Conservation (phyloP, 768 basidiomycete genomes). For the Pulveroboletus sp. region DNA sequence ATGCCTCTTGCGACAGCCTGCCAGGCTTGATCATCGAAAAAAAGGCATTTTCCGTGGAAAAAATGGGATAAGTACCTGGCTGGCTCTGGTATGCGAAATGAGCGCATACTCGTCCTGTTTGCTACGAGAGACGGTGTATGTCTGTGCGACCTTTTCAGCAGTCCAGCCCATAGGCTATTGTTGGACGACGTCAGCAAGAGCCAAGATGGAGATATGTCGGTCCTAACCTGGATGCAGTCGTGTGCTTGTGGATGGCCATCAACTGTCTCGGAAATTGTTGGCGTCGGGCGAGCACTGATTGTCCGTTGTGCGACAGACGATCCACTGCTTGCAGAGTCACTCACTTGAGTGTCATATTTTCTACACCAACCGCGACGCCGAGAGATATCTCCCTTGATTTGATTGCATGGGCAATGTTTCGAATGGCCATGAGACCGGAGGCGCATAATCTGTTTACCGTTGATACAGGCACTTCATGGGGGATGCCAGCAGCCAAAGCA, state of each 20-base stretch:
- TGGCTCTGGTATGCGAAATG: conserved; percentile 82
- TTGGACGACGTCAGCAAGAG: neutral
- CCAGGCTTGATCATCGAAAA: neutral
- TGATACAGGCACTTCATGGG: conserved; percentile 80
- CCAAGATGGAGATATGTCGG: neutral
- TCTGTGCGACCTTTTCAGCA: conserved; percentile 83
- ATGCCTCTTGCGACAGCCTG: conserved; percentile 67
- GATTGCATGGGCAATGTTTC: conserved; percentile 86
- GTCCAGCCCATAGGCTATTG: conserved; percentile 92
- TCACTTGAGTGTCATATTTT: conserved; percentile 82
- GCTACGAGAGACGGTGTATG: conserved; percentile 72
- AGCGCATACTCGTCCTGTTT: conserved; percentile 90
- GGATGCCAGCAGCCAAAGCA: conserved; percentile 86
- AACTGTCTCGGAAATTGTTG: conserved; percentile 58
- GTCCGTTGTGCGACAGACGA: neutral
- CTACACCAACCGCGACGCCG: conserved; percentile 80
- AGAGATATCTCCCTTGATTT: conserved; percentile 79
- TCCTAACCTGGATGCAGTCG: conserved; percentile 64
- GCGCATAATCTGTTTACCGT: conserved; percentile 93
- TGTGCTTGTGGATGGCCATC: conserved; percentile 59
- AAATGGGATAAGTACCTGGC: conserved; percentile 40
- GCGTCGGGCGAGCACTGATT: conserved; percentile 69
- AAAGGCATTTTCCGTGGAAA: neutral
- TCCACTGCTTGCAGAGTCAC: conserved; percentile 17
- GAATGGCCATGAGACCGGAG: conserved; percentile 92